Base-by-base conservation (phyloP, 139 green algal species). In the Picochlorum sp. region DNA sequence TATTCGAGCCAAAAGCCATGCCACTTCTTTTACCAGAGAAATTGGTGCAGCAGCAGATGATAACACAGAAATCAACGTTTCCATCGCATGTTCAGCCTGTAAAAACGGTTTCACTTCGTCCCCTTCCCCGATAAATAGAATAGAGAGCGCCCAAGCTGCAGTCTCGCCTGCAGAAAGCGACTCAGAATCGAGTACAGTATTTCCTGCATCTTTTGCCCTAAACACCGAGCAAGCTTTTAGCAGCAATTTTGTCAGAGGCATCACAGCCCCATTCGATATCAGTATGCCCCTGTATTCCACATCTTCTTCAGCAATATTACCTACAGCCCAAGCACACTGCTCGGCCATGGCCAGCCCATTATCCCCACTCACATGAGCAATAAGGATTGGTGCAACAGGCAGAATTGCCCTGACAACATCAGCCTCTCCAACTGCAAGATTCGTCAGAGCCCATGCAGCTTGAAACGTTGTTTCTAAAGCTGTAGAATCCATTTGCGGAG, bases 271-370 rank as follows among this genome's bases (percentile, higher is more conserved):
- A 56, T 77, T 77, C 37, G 71, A 55, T 12, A 77, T 53, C 35
- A 78, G 41, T 5, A 49, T 66, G 31, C 55, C 33, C 2, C 67
- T 53, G 35, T 76, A 63, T 4, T 64, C 71, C 7, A 49, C 50
- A 33, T 67, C 71, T 31, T 78, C 71, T 5, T 29, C 71, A 5
- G 68, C 71, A 4, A 78, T 49, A 47, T 78, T 78, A 29, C 71
- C 70, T 32, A 78, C n/a, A 0, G 68, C 72, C 72, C 72, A 79
- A 16, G 68, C 72, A n/a, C 63, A 65, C 63, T 79, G 72, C 68
- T 78, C 68, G 24, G 72, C 72, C 28, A 79, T 60, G 2, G 65
- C 33, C 37, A 71, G 49, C 33, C 70, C 70, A 47, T 47, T 68
- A 32, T 52, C 58, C 26, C 60, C 63, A 5, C 49, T 61, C 33